Percentiles rank a stretch among this genome's conserved stretches.
phyloP scores from a whole-genome alignment of 2,329 filamentous ascomycete genomes.

The Colletotrichum cereale region DNA sequence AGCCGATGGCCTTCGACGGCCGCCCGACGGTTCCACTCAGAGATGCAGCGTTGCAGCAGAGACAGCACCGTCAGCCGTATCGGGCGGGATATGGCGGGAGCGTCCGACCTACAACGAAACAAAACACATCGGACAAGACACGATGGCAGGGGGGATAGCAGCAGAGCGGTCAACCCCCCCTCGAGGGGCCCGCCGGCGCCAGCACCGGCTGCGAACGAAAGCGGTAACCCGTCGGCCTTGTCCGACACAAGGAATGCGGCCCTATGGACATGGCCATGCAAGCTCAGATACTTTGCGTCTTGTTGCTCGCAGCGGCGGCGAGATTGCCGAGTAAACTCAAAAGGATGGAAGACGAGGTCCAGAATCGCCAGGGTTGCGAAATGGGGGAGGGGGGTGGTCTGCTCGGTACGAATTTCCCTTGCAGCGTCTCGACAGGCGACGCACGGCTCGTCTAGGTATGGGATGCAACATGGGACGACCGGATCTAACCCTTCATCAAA shows the following conservation, averaged over 20 bases:
- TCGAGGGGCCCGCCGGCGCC: too few relatives aligned
- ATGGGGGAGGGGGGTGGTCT: not conserved
- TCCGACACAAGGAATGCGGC: not conserved
- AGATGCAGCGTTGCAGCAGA: not conserved
- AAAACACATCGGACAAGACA: not conserved
- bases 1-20: not conserved
- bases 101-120: not conserved
- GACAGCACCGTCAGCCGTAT: not conserved
- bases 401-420: conserved; percentile 20
- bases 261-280: not conserved
- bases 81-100: not conserved
- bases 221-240: not conserved
- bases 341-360: conserved; percentile 14
- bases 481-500: conserved; percentile 11
- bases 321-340: conserved; percentile 3
- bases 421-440: conserved; percentile 15
- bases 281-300: not conserved
- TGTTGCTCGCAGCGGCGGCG: conserved; percentile 8
- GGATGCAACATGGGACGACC: conserved; percentile 22
- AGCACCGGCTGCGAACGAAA: too few relatives aligned
- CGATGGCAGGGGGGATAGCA: not conserved
- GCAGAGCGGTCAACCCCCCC: too few relatives aligned
- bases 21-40: not conserved
- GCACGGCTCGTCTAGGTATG: conserved; percentile 17
- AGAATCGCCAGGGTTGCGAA: conserved; percentile 19